A percentile compares a stretch with the other conserved stretches of the same genome.
Conservation (phyloP, 768 basidiomycete species). For the Calocera viscosa region DNA sequence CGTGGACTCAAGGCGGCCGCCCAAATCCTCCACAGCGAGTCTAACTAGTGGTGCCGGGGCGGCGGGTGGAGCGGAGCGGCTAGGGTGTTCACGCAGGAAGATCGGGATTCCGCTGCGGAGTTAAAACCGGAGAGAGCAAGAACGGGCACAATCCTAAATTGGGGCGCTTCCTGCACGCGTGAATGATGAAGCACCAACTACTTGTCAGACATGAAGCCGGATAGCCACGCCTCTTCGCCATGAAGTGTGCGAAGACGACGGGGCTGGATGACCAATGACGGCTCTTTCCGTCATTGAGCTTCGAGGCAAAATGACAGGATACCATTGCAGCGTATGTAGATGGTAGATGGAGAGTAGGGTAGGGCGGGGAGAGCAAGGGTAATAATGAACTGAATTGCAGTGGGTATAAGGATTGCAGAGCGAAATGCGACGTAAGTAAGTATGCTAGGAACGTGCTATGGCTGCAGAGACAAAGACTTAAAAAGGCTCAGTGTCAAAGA, state of each 20-base stretch:
- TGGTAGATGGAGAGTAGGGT: background rate
- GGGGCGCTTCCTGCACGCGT: no score
- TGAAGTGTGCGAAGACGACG: background rate
- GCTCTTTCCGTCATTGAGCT: background rate
- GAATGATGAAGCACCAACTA: background rate
- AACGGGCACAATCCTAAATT: no score
- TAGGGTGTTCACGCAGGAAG: no score
- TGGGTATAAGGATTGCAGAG: slow-evolving; percentile 5
- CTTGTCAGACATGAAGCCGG: background rate
- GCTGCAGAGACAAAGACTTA: slow-evolving; percentile 4
- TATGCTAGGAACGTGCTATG: slow-evolving; percentile 9
- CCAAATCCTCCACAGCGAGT: no score
- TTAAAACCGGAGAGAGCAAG: no score
- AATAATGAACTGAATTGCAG: slow-evolving; percentile 2
- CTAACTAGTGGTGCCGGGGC: no score
- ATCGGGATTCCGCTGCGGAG: no score
- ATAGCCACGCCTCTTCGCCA: background rate
- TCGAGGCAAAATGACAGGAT: background rate
- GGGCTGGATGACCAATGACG: background rate
- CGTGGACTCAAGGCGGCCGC: no score
- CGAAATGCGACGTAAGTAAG: slow-evolving; percentile 5
- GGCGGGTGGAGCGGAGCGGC: no score
- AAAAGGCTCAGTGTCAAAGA: slow-evolving; percentile 1
- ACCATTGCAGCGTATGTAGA: slow-evolving; percentile 2
- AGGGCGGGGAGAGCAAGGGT: background rate